Evolutionary conservation across 345 rosid species (phyloP).

Genomic region (Cardamine occulta): DNA sequence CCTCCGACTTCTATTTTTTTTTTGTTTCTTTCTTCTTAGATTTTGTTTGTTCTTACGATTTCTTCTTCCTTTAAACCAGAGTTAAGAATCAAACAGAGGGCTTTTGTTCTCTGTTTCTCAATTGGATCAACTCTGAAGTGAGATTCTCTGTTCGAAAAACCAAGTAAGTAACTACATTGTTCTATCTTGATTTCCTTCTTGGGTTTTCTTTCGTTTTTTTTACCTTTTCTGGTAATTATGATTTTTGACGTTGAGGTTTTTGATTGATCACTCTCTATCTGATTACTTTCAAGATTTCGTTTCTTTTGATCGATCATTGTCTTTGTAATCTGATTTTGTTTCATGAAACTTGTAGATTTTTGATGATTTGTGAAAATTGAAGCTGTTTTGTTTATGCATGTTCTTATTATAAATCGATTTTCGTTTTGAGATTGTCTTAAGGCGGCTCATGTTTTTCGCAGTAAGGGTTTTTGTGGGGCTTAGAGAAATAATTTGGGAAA

Average conservation of each 20-base stretch:
- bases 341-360: neutral
- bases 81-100: neutral
- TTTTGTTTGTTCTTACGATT: neutral
- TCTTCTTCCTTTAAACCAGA: neutral
- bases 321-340: neutral
- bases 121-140: neutral
- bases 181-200: neutral
- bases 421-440: constrained; percentile 18
- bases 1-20: constrained; percentile 35
- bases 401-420: constrained; percentile 10
- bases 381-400: constrained; percentile 33
- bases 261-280: constrained; percentile 17
- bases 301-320: constrained; percentile 1
- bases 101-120: neutral
- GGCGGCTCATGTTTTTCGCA: constrained; percentile 20
- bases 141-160: constrained; percentile 16
- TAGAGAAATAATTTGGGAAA: neutral
- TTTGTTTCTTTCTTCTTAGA: neutral
- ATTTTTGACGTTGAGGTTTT: neutral
- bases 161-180: constrained; percentile 42
- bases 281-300: neutral
- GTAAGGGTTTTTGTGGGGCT: constrained; percentile 18
- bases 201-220: neutral
- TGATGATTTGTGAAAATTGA: neutral
- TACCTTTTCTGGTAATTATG: constrained; percentile 13